Base-by-base conservation (phyloP, 2,329 filamentous ascomycete species). In the Beauveria pseudobassiana region DNA sequence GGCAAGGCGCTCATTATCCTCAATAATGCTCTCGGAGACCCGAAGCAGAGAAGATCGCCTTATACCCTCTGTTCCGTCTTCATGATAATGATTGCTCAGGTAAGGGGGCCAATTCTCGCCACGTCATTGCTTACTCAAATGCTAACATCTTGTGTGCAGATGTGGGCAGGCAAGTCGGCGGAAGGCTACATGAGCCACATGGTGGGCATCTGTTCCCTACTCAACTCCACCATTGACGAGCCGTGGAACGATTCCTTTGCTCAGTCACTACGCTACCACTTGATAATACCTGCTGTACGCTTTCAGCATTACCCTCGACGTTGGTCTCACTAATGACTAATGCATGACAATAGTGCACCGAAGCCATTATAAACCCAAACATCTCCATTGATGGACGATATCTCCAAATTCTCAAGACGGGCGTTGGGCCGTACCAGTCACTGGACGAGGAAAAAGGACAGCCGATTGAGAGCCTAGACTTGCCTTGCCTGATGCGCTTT, bases 1-100 rank as follows among this genome's bases (percentile, higher is more conserved):
- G 70, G 67, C 1, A 64, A 67, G 5, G 73, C 73, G 0, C 63
- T 76, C 12, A 68, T 63, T 9, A 63, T 66, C 1, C 65, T 76
- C 22, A 66, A 70, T 7, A 48, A 55, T 3, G 67, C 66, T 43
- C 51, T 76, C 1, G 63, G 64, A 26, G 67, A 75, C 10, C 70
- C 73, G 0, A 60, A 43, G 0, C 68, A 67, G 22, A 68, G 68
- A 4, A 63, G 64, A 8, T 69, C 70, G 3, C 63, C 68, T 0
- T 73, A 76, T 20, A 75, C 73, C 0, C 67, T 76, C 42, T 75
- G 73, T 18, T 71, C 74, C 5, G 70, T 76, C 5, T 76, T 76
- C 58, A 62, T 76, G 9, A 64, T 75, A 20, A 72, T 75, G 68
- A 68, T 76, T 34, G 70, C 67, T 12, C 72, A 76, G 66, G 73